Conservation (phyloP, 257 asterid species). For the Solanum bukasovii region DNA sequence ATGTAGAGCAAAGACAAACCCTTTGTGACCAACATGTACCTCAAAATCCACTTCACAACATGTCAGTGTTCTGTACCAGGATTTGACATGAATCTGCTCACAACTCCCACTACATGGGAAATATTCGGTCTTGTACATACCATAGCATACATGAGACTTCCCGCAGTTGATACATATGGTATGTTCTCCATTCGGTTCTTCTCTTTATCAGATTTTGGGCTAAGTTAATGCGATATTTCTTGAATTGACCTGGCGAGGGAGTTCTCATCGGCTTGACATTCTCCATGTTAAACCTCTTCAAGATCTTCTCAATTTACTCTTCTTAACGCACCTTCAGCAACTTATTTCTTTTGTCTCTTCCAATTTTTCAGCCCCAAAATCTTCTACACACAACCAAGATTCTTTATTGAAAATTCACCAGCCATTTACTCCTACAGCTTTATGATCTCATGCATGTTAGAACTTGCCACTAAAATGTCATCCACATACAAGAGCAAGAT, state of each 20-base stretch:
- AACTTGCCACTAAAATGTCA: too few relatives aligned
- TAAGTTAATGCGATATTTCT: background rate
- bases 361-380: too few relatives aligned
- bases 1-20: background rate
- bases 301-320: too few relatives aligned
- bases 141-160: background rate
- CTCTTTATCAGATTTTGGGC: background rate
- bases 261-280: background rate
- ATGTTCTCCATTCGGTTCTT: background rate
- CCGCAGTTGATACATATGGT: background rate
- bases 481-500: too few relatives aligned
- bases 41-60: background rate
- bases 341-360: too few relatives aligned
- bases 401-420: too few relatives aligned
- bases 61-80: background rate
- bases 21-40: background rate
- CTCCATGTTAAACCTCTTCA: too few relatives aligned
- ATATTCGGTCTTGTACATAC: background rate
- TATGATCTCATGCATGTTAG: too few relatives aligned
- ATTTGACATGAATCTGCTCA: background rate
- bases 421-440: too few relatives aligned
- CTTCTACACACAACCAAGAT: too few relatives aligned
- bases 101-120: background rate
- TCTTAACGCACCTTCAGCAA: too few relatives aligned
- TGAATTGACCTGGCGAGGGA: background rate